Evolutionary conservation across 1,284 basidiomycete species (phyloP), one percentile per base, ranked within the genome.

Genomic region (Polyporus tsugae): DNA sequence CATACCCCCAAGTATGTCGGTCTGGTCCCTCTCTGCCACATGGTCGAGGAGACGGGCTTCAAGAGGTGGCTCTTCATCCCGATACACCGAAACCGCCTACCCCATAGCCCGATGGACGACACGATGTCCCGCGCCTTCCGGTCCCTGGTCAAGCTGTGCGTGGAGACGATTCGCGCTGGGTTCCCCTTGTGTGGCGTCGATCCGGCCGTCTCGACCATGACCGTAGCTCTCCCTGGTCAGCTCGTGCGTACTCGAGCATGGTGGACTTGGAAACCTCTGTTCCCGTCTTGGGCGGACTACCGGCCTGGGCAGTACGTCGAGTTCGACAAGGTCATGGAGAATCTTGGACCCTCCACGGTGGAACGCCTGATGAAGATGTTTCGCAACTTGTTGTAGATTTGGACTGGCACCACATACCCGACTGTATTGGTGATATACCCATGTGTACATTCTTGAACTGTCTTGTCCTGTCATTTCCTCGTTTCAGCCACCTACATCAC

Each of bases 311-410:
- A n/a, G 10, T 4, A 49, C 9, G 46, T 25, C 22, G n/a, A 49
- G 46, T 49, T 49, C 46, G 46, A 49, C 22, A 49, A 25, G 46
- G 46, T 49, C 22, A 49, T 49, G 22, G 46, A 49, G 46, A 49
- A 49, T 3, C 22, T 49, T 25, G 46, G 22, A 49, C 22, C n/a
- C 22, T 11, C 10, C 7, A 13, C 2, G 22, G 9, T 25, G 22
- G 22, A 25, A 25, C 7, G 22, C 22, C 2, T 25, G 46, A 25
- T 49, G n/a, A 22, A 6, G 19, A 1, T 46, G 22, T 49, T 49
- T 25, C 22, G 46, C 3, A 11, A 10, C 25, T 49, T 9, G n/a
- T 49, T 49, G 22, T 49, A 46, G 44, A 10, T n/a, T n/a, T 49
- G 10, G 17, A 44, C 42, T 9, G 42, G 2, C 4, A 17, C 42